These are phyloP conservation scores for Tritrichomonas foetus DNA, from an alignment of 208 protist genomes.

Conservation along the genomic window DNA sequence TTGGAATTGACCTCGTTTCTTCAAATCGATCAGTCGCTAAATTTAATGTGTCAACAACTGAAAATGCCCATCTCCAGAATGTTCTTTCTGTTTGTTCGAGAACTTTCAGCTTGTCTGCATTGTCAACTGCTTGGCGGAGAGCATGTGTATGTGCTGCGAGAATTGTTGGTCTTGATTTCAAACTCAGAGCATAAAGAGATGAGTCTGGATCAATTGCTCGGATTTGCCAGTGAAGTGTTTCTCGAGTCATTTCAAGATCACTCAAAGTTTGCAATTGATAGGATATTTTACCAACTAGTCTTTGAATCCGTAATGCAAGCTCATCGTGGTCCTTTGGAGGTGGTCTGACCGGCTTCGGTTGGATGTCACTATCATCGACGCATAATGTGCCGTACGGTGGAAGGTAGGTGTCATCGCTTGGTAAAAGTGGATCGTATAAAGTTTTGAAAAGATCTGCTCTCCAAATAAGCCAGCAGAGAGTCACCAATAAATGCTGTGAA, in stretches of 20 bases:
- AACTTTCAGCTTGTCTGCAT: background rate
- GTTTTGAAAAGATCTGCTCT: background rate
- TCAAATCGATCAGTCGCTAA: background rate
- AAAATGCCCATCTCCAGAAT: background rate
- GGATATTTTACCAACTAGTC: background rate
- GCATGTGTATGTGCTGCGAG: background rate
- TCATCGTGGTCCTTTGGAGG: background rate
- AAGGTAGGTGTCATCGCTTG: background rate
- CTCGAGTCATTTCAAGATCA: constrained; percentile 7
- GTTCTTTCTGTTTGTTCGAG: background rate
- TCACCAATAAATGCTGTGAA: constrained; percentile 7
- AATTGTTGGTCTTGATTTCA: background rate
- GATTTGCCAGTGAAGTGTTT: background rate
- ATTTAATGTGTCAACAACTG: background rate
- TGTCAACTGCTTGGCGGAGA: background rate
- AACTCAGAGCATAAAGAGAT: background rate
- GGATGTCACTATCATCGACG: background rate
- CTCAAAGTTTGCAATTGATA: background rate
- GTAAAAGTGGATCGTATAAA: background rate
- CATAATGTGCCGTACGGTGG: background rate
- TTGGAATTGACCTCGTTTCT: background rate
- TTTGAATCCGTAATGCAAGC: background rate
- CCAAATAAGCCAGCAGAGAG: constrained; percentile 32
- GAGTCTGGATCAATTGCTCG: background rate
- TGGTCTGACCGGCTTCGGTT: background rate